These are phyloP conservation scores for Coemansia umbellata DNA, from an alignment of 192 early-diverging fungal genomes.

Conservation along the genomic window DNA sequence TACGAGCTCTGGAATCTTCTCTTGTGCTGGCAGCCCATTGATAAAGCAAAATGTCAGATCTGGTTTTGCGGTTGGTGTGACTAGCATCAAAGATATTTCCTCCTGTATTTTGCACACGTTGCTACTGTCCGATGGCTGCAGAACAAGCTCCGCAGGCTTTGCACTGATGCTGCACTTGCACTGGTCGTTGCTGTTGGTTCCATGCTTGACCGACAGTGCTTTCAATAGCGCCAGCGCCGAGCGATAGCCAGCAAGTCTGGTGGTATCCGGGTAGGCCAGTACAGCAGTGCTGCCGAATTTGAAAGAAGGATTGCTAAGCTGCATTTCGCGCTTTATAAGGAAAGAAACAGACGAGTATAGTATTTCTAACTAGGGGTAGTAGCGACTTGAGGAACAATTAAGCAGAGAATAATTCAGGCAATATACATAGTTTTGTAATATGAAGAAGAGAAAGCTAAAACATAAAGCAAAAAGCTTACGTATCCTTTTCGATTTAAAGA, in stretches of 20 bases:
- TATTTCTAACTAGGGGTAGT: too few species aligned
- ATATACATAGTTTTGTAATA: too few species aligned
- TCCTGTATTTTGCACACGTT: not conserved
- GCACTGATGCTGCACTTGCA: not conserved
- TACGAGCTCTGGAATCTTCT: conserved; percentile 24
- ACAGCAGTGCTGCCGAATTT: conserved; percentile 27
- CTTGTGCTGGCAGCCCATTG: conserved; percentile 29
- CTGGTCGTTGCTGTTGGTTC: not conserved
- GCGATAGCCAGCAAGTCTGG: conserved; percentile 41
- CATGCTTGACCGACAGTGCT: not conserved
- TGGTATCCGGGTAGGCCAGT: conserved; percentile 41
- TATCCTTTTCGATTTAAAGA: too few species aligned
- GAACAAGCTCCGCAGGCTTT: not conserved
- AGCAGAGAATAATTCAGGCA: too few species aligned
- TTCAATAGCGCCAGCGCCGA: conserved; percentile 31
- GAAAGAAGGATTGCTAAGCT: conserved; percentile 20
- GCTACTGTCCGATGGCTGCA: not conserved
- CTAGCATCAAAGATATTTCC: conserved; percentile 11
- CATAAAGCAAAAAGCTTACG: too few species aligned
- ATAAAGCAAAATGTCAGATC: conserved; percentile 32
- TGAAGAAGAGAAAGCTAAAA: too few species aligned
- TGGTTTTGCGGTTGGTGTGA: not conserved
- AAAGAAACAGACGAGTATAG: not conserved
- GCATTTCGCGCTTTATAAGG: conserved; percentile 16
- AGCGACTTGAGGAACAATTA: too few species aligned